Conservation (phyloP, 1,284 basidiomycete species). For the Serendipita sp. region DNA sequence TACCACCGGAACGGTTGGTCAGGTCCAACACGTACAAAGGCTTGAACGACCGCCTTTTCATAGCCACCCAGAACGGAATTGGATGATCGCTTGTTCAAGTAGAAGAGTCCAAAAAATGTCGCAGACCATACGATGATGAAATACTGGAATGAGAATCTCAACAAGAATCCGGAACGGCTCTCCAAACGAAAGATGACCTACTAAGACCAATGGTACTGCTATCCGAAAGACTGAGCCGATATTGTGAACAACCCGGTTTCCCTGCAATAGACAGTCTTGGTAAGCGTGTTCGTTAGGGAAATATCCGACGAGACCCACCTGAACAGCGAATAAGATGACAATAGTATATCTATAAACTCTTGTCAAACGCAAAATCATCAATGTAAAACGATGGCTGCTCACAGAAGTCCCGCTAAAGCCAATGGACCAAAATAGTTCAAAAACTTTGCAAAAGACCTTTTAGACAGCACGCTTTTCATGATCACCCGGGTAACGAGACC, state of each 20-base stretch:
- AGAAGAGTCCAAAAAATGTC: slow-evolving; percentile 45
- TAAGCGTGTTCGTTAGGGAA: too few species aligned
- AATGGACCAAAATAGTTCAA: slow-evolving; percentile 57
- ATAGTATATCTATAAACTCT: slow-evolving; percentile 36
- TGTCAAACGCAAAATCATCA: too few species aligned
- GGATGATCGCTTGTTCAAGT: slow-evolving; percentile 24
- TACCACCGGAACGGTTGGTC: slow-evolving; percentile 24
- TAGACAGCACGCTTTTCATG: slow-evolving; percentile 36
- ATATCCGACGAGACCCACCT: slow-evolving; percentile 18
- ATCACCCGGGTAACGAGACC: slow-evolving; percentile 54
- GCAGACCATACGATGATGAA: slow-evolving; percentile 65
- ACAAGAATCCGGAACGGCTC: neutral
- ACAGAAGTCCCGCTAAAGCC: slow-evolving; percentile 59
- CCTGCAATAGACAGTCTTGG: slow-evolving; percentile 12
- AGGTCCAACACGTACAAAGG: slow-evolving; percentile 25
- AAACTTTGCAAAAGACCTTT: slow-evolving; percentile 43
- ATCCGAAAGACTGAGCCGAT: slow-evolving; percentile 63
- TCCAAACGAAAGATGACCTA: too few species aligned
- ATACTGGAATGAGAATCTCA: slow-evolving; percentile 26
- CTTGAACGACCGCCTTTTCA: slow-evolving; percentile 55
- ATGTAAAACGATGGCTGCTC: slow-evolving; percentile 5
- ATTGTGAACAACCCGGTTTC: slow-evolving; percentile 44
- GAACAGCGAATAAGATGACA: slow-evolving; percentile 64
- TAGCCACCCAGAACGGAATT: slow-evolving; percentile 29
- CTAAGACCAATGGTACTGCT: slow-evolving; percentile 48